Evolutionary conservation across 306 rosid species (phyloP), one percentile per base, ranked within the genome.

Genomic region (Cicer judaicum): DNA sequence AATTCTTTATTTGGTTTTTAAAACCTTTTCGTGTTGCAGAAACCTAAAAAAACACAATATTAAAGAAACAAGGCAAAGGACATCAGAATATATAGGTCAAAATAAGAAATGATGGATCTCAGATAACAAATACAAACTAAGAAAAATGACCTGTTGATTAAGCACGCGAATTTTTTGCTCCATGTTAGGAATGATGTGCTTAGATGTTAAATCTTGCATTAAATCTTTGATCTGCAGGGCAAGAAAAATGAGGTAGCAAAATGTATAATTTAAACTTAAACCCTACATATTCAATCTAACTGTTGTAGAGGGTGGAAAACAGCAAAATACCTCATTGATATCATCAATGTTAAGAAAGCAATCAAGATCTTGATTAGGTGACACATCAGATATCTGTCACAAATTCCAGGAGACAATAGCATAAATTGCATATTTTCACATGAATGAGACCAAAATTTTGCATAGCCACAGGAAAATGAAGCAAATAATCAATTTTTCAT

Each of bases 21-120:
- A 95, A 86, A 78, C 99, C 99, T 81, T 90, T 95, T 72, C 99
- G 89, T 18, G 98, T 85, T 34, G 98, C 96, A 66, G 98, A 82
- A 81, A 95, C 98, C 99, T 95, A 88, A 65, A 61, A 61, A 57
- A 64, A 70, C 24, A 61, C 50, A 71, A 70, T 53, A 50, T 81
- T 44, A 84, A 60, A 76, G 19, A 64, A 73, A 53, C 44, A 72
- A 68, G 55, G 69, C 40, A 42, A 64, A 40, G 21, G 57, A 42
- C 53, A 57, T 24, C 57, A 68, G 72, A 78, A 66, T 48, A 75
- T 53, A 72, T 43, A 60, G 41, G 74, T 68, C 68, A 63, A 70
- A 75, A 73, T 75, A 67, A 55, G 62, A 75, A 70, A 49, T 72
- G 39, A 5, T 55, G 29, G 70, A 44, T 64, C 75, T 12, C 13